Evolutionary conservation across 2,329 filamentous ascomycete genomes (phyloP), one percentile per base, ranked within the genome.

Genomic region (Fusarium duplospermum): DNA sequence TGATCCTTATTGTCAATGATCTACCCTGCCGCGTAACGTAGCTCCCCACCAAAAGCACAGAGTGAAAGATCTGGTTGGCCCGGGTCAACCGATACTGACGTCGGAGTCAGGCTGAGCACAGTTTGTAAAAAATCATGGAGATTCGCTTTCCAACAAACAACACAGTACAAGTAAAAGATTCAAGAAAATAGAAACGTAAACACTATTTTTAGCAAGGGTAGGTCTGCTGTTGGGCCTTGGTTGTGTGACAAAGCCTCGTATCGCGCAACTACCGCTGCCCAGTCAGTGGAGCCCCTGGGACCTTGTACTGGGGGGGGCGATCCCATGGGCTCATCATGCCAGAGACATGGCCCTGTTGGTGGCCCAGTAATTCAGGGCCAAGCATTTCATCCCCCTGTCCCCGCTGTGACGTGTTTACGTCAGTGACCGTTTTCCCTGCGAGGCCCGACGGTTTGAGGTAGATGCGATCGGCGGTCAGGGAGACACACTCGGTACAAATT

Each of bases 171-270:
- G 16, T 24, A 24, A 47, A 27, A 20, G 18, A n/a, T 29, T 29
- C 24, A 29, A 31, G 47, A 29, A 52, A 29, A 62, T 29, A 10
- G 59, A 24, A 24, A 7, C 3, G 5, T 18, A 22, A 33, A 18
- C 14, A 18, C 72, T 74, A 74, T 74, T 74, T 74, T 74, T 75
- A 73, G 70, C 47, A n/a, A 20, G 45, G 38, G 2, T 20, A 14
- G 13, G 38, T 18, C 24, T 42, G 61, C 14, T 40, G 60, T 31
- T 52, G 42, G 57, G 13, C 31, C 24, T 22, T 40, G 36, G 52
- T 38, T 36, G 31, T 36, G 58, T 61, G 58, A 47, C 58, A 61
- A 60, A 47, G 58, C 58, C 58, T 61, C 58, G 58, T 61, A 61
- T 61, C 36, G 38, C 27, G 22, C 38, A 40, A 59, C 56, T 59